A percentile compares a stretch with the other conserved stretches of the same genome.
Evolutionary conservation across 1,284 basidiomycete species (phyloP).

Genomic region (Ganoderma leucocontextum): DNA sequence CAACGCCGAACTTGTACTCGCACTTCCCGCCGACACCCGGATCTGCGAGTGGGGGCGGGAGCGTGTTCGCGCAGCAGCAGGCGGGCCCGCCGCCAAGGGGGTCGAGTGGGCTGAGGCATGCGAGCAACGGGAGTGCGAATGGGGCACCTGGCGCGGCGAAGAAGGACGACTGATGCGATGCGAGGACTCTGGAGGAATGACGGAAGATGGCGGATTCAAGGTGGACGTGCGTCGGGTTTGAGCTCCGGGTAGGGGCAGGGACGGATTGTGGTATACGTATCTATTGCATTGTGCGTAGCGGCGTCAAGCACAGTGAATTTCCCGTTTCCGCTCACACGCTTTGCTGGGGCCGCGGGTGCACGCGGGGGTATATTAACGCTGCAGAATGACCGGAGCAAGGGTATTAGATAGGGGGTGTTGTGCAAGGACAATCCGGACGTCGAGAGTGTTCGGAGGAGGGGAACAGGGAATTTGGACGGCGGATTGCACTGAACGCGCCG

Average conservation of each 20-base stretch:
- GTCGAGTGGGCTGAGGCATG: constrained; percentile 30
- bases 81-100: constrained; percentile 21
- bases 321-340: no score
- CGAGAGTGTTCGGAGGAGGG: no score
- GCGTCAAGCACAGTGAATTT: neutral
- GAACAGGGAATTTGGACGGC: no score
- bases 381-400: no score
- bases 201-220: no score
- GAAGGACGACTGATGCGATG: constrained; percentile 52
- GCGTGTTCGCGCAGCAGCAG: constrained; percentile 38
- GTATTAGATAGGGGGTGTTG: no score
- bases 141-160: constrained; percentile 37
- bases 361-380: no score
- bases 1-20: constrained; percentile 39
- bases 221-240: neutral
- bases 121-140: constrained; percentile 29
- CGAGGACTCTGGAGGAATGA: neutral
- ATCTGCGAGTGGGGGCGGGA: constrained; percentile 27
- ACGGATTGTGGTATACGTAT: neutral
- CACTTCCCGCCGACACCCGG: constrained; percentile 52
- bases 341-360: no score
- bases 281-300: neutral
- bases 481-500: no score
- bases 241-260: neutral
- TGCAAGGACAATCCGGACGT: no score